Percentiles rank a stretch among this genome's conserved stretches.
Evolutionary conservation across 1,284 basidiomycete species (phyloP).

Genomic region (Albatrellus sp.): DNA sequence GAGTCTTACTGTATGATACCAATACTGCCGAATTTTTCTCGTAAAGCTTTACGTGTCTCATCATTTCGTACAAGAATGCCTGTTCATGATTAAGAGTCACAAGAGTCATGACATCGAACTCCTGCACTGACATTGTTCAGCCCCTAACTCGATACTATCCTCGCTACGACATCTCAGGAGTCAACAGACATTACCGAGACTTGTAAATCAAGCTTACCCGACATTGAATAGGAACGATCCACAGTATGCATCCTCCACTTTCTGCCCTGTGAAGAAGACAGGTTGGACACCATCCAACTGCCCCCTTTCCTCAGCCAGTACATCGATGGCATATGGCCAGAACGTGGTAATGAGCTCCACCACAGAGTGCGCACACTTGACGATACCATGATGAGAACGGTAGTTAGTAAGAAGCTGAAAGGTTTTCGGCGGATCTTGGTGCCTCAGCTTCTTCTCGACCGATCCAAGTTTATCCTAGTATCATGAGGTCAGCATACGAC

Average conservation of each 20-base stretch:
- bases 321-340: conserved; percentile 59
- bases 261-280: conserved; percentile 39
- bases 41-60: conserved; percentile 32
- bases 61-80: conserved; percentile 56
- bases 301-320: conserved; percentile 43
- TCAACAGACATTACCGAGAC: too few species aligned
- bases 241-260: conserved; percentile 21
- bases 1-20: conserved; percentile 46
- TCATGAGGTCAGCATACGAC: too few species aligned
- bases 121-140: conserved; percentile 52
- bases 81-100: conserved; percentile 14
- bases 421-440: conserved; percentile 18
- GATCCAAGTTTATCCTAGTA: too few species aligned
- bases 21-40: conserved; percentile 42
- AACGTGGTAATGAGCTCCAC: conserved; percentile 46
- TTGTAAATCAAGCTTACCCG: conserved; percentile 19
- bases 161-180: conserved; percentile 20
- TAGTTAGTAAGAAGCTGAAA: conserved; percentile 60
- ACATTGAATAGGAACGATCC: conserved; percentile 42
- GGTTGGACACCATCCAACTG: conserved; percentile 46
- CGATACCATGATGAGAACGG: conserved; percentile 54
- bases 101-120: conserved; percentile 12
- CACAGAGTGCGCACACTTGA: conserved; percentile 53
- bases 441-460: too few species aligned
- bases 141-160: conserved; percentile 49